phyloP scores from a whole-genome alignment of 2,329 filamentous ascomycete genomes.

The Cordyceps tenuipes region DNA sequence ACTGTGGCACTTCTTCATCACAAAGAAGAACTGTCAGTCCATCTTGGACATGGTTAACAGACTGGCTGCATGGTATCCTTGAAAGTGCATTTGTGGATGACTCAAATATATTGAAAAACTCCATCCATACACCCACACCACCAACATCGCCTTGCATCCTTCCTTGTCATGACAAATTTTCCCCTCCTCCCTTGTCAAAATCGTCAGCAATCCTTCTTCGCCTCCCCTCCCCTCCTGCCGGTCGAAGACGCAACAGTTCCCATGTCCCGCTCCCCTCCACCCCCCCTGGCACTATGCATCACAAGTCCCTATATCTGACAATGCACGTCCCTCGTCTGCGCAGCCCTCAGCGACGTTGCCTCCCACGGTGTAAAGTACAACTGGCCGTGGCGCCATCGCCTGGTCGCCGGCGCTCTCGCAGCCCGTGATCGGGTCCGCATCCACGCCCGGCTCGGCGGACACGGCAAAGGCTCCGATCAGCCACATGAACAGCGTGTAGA shows the following conservation, averaged over 20 bases:
- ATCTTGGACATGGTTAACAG: too few species aligned
- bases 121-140: neutral
- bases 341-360: neutral
- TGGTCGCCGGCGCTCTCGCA: neutral
- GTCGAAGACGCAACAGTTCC: too few species aligned
- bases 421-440: neutral
- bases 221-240: too few species aligned
- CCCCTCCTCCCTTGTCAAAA: neutral
- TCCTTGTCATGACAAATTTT: neutral
- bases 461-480: constrained; percentile 2
- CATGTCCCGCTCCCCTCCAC: too few species aligned
- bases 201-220: too few species aligned
- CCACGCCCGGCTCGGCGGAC: neutral
- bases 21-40: too few species aligned
- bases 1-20: too few species aligned
- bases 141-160: neutral
- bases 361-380: constrained; percentile 2
- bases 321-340: neutral
- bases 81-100: neutral
- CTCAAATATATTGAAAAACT: neutral
- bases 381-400: constrained; percentile 4
- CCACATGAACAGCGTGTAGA: constrained; percentile 1
- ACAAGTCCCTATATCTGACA: neutral
- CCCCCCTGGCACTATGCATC: neutral
- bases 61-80: neutral